Evolutionary conservation across 495 filamentous ascomycete genomes (phyloP).

Genomic region (Xylaria venustula): DNA sequence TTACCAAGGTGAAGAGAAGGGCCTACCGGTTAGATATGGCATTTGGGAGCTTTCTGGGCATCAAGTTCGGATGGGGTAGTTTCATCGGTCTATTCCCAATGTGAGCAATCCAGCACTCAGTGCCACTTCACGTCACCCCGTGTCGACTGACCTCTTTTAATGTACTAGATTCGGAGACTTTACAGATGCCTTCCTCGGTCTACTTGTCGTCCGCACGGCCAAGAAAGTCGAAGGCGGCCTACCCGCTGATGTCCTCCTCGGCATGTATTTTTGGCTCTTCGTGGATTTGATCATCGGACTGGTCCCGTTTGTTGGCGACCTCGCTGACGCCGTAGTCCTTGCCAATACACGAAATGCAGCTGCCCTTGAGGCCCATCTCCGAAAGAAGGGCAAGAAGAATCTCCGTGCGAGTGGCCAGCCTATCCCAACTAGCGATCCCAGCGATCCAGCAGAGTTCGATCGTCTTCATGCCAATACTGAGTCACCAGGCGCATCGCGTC

Average conservation of each 20-base stretch:
- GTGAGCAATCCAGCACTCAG: conserved; percentile 54
- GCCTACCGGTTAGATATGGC: conserved; percentile 82
- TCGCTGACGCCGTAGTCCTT: conserved; percentile 62
- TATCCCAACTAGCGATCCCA: conserved; percentile 38
- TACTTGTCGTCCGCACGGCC: conserved; percentile 68
- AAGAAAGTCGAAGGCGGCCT: conserved; percentile 70
- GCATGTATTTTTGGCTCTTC: conserved; percentile 75
- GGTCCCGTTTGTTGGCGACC: conserved; percentile 80
- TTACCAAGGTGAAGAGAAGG: conserved; percentile 74
- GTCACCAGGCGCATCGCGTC: conserved; percentile 15
- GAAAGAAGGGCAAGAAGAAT: conserved; percentile 54
- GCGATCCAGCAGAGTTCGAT: conserved; percentile 42
- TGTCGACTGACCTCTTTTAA: conserved; percentile 9
- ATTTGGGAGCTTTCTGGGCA: conserved; percentile 70
- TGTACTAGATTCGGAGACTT: conserved; percentile 67
- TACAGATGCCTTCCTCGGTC: conserved; percentile 64
- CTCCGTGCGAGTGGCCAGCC: conserved; percentile 30
- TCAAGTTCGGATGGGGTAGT: conserved; percentile 79
- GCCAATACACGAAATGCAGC: conserved; percentile 78
- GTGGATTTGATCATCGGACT: conserved; percentile 81
- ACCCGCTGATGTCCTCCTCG: conserved; percentile 48
- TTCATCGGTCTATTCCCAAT: conserved; percentile 79
- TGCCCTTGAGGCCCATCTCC: conserved; percentile 68
- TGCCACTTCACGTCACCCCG: neutral
- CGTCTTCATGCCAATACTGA: conserved; percentile 27